Evolutionary conservation across 2,329 filamentous ascomycete species (phyloP).

Genomic region (Botrytis cinerea): DNA sequence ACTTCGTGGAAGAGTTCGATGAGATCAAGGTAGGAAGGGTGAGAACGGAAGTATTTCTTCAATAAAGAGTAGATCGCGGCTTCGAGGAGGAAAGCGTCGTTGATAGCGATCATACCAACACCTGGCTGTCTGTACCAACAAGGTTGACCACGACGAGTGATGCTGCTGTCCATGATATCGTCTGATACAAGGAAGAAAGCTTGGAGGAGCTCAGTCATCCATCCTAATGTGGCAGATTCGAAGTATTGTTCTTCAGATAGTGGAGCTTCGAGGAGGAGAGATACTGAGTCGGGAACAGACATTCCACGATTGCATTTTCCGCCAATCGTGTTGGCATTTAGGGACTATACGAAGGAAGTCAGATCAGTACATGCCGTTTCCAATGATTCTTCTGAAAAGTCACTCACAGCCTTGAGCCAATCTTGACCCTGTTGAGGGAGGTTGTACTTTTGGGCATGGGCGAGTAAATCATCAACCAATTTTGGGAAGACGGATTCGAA

Average conservation of each 20-base stretch:
- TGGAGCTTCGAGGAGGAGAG: constrained; percentile 71
- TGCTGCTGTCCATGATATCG: constrained; percentile 97
- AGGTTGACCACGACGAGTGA: constrained; percentile 89
- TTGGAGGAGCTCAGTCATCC: constrained; percentile 97
- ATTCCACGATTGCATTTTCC: constrained; percentile 99
- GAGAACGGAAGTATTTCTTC: constrained; percentile 88
- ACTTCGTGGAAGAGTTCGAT: constrained; percentile 96
- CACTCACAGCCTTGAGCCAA: constrained; percentile 68
- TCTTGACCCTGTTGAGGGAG: constrained; percentile 76
- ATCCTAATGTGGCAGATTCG: constrained; percentile 83
- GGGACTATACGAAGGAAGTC: constrained; percentile 54
- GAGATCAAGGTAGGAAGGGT: constrained; percentile 86
- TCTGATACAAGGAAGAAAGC: constrained; percentile 98
- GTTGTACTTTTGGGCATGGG: constrained; percentile 78
- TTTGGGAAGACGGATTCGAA: constrained; percentile 91
- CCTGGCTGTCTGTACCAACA: constrained; percentile 94
- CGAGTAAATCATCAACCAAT: constrained; percentile 78
- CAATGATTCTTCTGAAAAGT: background rate
- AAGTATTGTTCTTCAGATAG: constrained; percentile 85
- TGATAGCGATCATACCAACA: constrained; percentile 96
- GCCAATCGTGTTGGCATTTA: constrained; percentile 84
- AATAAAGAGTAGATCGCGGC: constrained; percentile 85
- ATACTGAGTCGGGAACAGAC: constrained; percentile 90
- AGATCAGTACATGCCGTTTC: constrained; percentile 22
- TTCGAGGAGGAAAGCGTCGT: constrained; percentile 97